Percentiles rank a stretch among this genome's conserved stretches.
Evolutionary conservation across 176 grass and related monocot genomes (phyloP).

Genomic region (Metroxylon sagu): DNA sequence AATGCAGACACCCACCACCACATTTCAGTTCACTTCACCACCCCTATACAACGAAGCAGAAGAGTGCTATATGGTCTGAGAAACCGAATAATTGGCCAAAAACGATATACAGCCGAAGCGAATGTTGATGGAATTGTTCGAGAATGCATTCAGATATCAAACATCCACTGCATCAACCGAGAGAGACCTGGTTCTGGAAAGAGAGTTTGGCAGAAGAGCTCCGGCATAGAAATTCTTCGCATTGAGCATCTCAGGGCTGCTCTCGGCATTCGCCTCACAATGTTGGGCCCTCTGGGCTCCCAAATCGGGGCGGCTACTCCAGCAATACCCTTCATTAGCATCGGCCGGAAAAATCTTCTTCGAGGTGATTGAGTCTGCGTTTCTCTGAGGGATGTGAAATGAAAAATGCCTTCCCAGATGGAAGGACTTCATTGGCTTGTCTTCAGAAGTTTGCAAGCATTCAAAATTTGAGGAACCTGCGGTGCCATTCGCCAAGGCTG

Average conservation of each 20-base stretch:
- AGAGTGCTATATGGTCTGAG: slow-evolving; percentile 18
- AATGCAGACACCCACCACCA: too few species aligned
- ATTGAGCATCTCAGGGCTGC: slow-evolving; percentile 28
- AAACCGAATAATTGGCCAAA: slow-evolving; percentile 9
- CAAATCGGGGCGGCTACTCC: slow-evolving; percentile 7
- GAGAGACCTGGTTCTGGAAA: slow-evolving; percentile 39
- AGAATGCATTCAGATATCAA: slow-evolving; percentile 18
- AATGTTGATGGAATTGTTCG: not conserved
- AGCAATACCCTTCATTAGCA: not conserved
- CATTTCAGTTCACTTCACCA: too few species aligned
- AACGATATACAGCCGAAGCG: slow-evolving; percentile 38
- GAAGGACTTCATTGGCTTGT: slow-evolving; percentile 39
- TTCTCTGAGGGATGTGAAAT: slow-evolving; percentile 36
- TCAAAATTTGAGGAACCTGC: too few species aligned
- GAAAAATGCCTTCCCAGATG: slow-evolving; percentile 68
- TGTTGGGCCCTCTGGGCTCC: slow-evolving; percentile 34
- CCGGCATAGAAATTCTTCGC: slow-evolving; percentile 31
- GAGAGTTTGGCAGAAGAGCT: slow-evolving; percentile 33
- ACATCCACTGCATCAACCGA: slow-evolving; percentile 27
- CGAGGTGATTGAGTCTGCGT: not conserved
- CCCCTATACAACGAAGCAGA: not conserved
- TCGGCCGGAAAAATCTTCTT: too few species aligned
- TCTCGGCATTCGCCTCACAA: slow-evolving; percentile 23
- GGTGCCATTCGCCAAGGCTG: slow-evolving; percentile 15
- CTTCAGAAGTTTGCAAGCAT: too few species aligned